Conservation (phyloP, 345 rosid species). For the Pugionium dolabratum region DNA sequence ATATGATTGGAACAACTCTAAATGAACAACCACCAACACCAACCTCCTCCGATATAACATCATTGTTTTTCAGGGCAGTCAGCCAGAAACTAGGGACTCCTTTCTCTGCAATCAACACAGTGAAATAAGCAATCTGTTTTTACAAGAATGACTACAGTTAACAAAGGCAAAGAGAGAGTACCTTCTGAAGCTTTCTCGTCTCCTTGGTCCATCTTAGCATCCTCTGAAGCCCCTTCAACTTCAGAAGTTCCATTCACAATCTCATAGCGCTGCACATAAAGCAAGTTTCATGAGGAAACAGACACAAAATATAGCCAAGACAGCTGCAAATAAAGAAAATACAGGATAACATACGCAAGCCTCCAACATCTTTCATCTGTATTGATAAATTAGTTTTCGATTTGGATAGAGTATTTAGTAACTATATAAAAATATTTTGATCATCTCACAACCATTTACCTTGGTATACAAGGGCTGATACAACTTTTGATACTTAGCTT, state of each 20-base stretch:
- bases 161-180: constrained; percentile 29
- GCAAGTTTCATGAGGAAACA: constrained; percentile 2
- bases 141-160: not conserved
- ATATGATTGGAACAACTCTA: not conserved
- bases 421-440: not conserved
- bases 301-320: not conserved
- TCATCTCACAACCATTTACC: constrained; percentile 43
- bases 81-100: constrained; percentile 98
- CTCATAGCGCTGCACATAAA: constrained; percentile 63
- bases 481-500: constrained; percentile 81
- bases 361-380: not conserved
- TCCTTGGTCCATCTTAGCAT: constrained; percentile 55
- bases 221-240: constrained; percentile 56
- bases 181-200: constrained; percentile 65
- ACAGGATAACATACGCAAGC: not conserved
- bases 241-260: constrained; percentile 81
- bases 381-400: not conserved
- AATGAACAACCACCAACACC: constrained; percentile 14
- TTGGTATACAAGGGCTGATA: constrained; percentile 80
- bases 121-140: constrained; percentile 14
- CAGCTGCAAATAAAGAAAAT: not conserved
- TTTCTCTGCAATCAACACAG: constrained; percentile 56
- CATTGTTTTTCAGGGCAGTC: constrained; percentile 87
- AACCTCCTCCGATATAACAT: constrained; percentile 55
- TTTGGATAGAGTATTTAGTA: not conserved